Evolutionary conservation across 345 rosid genomes (phyloP), one percentile per base, ranked within the genome.

Genomic region (Kernera saxatilis): DNA sequence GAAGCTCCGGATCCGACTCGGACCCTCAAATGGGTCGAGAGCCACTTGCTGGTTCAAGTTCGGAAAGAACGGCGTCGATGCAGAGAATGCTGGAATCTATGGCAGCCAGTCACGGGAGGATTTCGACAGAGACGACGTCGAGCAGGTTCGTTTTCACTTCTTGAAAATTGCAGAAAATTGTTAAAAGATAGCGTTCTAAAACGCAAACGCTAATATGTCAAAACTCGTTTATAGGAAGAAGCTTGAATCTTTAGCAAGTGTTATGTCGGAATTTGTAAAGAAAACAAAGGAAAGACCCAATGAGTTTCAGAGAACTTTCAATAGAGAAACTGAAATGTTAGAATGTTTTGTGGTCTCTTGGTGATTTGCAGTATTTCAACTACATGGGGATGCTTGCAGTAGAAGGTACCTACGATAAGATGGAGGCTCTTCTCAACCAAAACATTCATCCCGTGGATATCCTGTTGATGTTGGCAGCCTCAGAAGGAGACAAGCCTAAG

Each of bases 361-460:
- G 49, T 49, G 49, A 27, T 12, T 59, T 83, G 84, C 85, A 90
- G 96, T 93, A 90, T 77, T 90, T 93, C 70, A 93, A 93, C 81
- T 90, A 93, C 76, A 90, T 93, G 93, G 97, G 97, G 36, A 93
- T 93, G 96, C 95, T 93, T 70, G 97, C 92, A 0, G 93, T 90
- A 1, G 97, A 93, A 76, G 98, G 98, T 4, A 23, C 98, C 26
- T 90, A 90, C 26, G 96, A 82, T 40, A 88, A 90, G 80, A 93
- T 93, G 97, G 96, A 90, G 73, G 92, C 91, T 65, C 91, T 93
- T 65, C 75, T 88, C 40, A 85, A 45, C 74, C 82, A 84, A 39
- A 74, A 85, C 81, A 90, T 93, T 33, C 97, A 88, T 51, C 97
- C 97, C 3, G 91, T 88, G 5, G 98, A 93, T 76, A 91, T 91